Base-by-base conservation (phyloP, 495 filamentous ascomycete species). In the Aspergillus indologenus region DNA sequence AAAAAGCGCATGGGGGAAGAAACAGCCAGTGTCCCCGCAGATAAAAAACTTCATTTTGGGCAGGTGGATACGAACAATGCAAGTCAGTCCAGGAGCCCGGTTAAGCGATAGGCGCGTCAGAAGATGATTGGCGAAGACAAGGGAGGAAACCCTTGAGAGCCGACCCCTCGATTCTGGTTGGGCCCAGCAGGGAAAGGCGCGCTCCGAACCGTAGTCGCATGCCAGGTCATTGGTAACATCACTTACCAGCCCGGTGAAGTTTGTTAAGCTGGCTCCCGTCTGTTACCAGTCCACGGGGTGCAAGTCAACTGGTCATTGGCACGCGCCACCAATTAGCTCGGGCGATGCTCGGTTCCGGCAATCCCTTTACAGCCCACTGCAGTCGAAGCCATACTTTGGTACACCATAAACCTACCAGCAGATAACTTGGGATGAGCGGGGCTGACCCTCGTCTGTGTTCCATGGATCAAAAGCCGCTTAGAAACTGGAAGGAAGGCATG, bases 131-230 rank as follows among this genome's bases (percentile, higher is more conserved):
- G 58, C 31, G 22, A 23, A 53, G 40, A 40, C 7, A 11, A 40
- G 2, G 34, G 12, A 22, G 40, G 20, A 34, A 54, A 40, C 26
- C 56, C 51, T 52, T 57, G 40, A 51, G 56, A 55, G 42, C 45
- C 42, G 44, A 18, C 45, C 22, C 34, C 45, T 53, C 50, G 42
- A 47, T 48, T 48, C 52, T 61, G 64, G 61, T 61, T 61, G 50
- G 61, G 48, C 48, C 61, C 59, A 67, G 58, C 53, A 49, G 61
- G 61, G 56, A 63, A 64, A 64, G 64, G 61, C 54, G 64, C 64
- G 64, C 64, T 64, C 61, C 64, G 64, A 61, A 62, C 64, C 64
- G 64, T 64, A 61, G 55, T 57, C 53, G 60, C 58, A 61, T 56
- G 40, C 43, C 55, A 53, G 52, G 26, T 60, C 51, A 56, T 61